Percentiles rank a stretch among this genome's conserved stretches.
Evolutionary conservation across 2,329 filamentous ascomycete species (phyloP).

Genomic region (Colletotrichum gigasporum): DNA sequence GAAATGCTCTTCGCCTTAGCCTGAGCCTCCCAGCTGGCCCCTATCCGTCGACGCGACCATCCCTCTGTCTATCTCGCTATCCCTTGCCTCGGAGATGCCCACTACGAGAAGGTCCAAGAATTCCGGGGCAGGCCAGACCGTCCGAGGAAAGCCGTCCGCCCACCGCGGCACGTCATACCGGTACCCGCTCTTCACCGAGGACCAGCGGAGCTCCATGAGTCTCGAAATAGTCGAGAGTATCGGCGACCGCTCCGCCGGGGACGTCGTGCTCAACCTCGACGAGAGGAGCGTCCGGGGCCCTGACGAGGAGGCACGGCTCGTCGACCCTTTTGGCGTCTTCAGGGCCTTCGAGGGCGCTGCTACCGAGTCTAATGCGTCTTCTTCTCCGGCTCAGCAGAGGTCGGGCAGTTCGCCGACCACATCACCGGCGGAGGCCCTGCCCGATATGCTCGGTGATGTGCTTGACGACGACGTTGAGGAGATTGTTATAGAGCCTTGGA

Average conservation of each 20-base stretch:
- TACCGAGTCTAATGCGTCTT: neutral
- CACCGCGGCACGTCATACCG: slow-evolving; percentile 43
- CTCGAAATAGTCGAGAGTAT: slow-evolving; percentile 44
- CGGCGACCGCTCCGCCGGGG: slow-evolving; percentile 34
- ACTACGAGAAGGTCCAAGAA: neutral
- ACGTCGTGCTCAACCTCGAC: slow-evolving; percentile 38
- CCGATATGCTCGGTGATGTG: neutral
- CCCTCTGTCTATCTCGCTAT: neutral
- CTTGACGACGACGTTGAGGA: neutral
- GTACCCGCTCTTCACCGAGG: slow-evolving; percentile 53
- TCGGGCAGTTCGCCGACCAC: neutral
- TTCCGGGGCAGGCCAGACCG: neutral
- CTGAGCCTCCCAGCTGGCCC: neutral
- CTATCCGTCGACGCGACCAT: neutral
- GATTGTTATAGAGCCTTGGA: slow-evolving; percentile 10
- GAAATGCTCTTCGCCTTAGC: neutral
- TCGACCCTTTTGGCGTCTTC: slow-evolving; percentile 32
- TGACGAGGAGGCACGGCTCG: slow-evolving; percentile 6
- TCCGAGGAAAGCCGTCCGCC: neutral
- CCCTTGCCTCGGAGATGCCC: slow-evolving; percentile 4
- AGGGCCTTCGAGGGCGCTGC: neutral
- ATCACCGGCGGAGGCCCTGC: neutral
- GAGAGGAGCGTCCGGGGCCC: slow-evolving; percentile 2
- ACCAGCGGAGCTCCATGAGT: slow-evolving; percentile 44
- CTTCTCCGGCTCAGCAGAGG: neutral